Percentiles rank a stretch among this genome's conserved stretches.
Evolutionary conservation across 495 filamentous ascomycete genomes (phyloP).

Genomic region (Entonaema liquescens): DNA sequence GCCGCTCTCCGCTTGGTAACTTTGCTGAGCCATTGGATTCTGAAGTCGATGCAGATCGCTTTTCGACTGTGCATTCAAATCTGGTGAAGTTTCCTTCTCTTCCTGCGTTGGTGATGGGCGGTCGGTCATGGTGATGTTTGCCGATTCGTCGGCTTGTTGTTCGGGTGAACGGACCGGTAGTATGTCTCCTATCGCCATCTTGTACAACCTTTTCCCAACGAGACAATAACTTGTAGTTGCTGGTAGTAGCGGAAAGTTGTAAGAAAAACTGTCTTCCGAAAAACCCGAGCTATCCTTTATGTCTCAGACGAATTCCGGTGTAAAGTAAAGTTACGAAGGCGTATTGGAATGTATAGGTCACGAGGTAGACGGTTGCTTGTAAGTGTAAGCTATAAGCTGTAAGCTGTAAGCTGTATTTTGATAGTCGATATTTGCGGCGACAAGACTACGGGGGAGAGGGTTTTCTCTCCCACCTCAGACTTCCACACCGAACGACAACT

Average conservation of each 20-base stretch:
- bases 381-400: constrained; percentile 17
- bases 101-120: constrained; percentile 21
- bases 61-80: constrained; percentile 46
- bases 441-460: constrained; percentile 26
- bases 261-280: background rate
- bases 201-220: constrained; percentile 10
- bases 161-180: constrained; percentile 37
- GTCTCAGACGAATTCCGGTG: constrained; percentile 16
- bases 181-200: constrained; percentile 41
- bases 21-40: constrained; percentile 47
- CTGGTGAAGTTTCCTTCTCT: constrained; percentile 35
- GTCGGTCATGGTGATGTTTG: constrained; percentile 26
- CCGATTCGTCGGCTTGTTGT: constrained; percentile 32
- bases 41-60: constrained; percentile 43
- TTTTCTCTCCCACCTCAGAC: constrained; percentile 31
- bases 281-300: constrained; percentile 5
- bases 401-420: too few relatives aligned
- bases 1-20: constrained; percentile 79
- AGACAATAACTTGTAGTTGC: constrained; percentile 2
- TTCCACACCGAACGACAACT: constrained; percentile 39
- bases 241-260: background rate
- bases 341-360: constrained; percentile 29
- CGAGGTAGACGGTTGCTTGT: constrained; percentile 14
- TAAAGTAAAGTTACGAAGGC: constrained; percentile 8
- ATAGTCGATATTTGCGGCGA: constrained; percentile 31